Base-by-base conservation (phyloP, 2,329 filamentous ascomycete species). In the Drechslerella stenobrocha region DNA sequence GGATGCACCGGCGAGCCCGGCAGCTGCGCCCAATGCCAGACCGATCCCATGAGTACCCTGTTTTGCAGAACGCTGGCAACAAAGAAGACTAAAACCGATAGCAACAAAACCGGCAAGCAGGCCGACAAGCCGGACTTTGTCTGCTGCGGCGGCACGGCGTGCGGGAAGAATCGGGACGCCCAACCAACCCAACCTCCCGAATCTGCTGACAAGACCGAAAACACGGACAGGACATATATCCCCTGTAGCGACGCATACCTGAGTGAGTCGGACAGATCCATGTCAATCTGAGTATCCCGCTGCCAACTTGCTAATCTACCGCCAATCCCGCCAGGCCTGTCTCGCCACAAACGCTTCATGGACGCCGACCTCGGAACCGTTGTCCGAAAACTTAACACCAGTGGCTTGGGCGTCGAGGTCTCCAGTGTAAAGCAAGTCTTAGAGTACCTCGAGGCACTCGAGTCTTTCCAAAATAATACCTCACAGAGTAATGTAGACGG, bases 21-120 rank as follows among this genome's bases (percentile, higher is more conserved):
- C 7, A 88, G 86, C 13, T 93, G 89, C 74, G 83, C 86, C 2
- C 88, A 92, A 77, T 93, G 89, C 74, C 81, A 87, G 64, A 80
- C 84, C 1, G 88, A 92, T 74, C 88, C 89, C 15, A 86, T 87
- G 74, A 89, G 88, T 2, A 89, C 87, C 1, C 82, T 91, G 34
- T 93, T 93, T 79, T 93, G 89, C 77, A 87, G 89, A 70, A 87
- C 88, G 8, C 83, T 92, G 52, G 87, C 88, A 22, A 88, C 88
- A 6, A 63, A 59, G 48, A 64, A 59, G 24, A 35, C 51, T 6
- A 45, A 13, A 20, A 51, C 34, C 40, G 34, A 34, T 2, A 30
- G 13, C 20, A 48, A 34, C 20, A 51, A 23, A 20, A 42, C 22
- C 15, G 50, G 52, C 7, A 13, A 28, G 18, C 46, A 34, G 5